A percentile compares a stretch with the other conserved stretches of the same genome.
phyloP scores from a whole-genome alignment of 73 alveolate species.

The Paramecium octaurelia region DNA sequence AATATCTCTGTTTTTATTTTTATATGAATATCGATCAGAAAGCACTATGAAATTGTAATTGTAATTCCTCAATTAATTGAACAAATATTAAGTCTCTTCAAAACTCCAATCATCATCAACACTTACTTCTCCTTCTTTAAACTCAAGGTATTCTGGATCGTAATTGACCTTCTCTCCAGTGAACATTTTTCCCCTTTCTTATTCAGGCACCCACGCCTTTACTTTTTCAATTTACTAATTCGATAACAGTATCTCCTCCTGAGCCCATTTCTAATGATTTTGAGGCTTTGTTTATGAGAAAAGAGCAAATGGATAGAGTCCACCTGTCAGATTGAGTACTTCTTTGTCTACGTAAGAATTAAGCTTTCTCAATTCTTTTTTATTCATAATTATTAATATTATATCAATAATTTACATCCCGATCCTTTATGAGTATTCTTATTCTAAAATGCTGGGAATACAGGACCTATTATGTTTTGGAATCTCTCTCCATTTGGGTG shows the following conservation, averaged over 20 bases:
- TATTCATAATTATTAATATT: constrained; percentile 2
- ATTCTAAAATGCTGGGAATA: constrained; percentile 43
- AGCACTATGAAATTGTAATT: constrained; percentile 41
- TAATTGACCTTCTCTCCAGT: constrained; percentile 41
- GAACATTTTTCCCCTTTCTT: not conserved
- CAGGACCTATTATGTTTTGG: not conserved
- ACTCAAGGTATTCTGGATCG: constrained; percentile 6
- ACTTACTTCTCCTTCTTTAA: constrained; percentile 1
- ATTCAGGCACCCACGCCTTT: constrained; percentile 44
- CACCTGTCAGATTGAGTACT: constrained; percentile 54
- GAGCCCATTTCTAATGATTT: constrained; percentile 32
- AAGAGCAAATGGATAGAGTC: constrained; percentile 27
- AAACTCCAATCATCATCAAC: constrained; percentile 26
- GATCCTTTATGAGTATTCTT: not conserved
- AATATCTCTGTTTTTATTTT: constrained; percentile 7
- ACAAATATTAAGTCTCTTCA: constrained; percentile 47
- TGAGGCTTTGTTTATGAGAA: not conserved
- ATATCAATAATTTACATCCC: constrained; percentile 12
- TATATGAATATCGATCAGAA: constrained; percentile 38
- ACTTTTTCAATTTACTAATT: not conserved
- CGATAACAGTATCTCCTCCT: not conserved
- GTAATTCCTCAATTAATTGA: not conserved
- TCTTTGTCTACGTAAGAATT: constrained; percentile 24
- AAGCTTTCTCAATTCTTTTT: constrained; percentile 2
- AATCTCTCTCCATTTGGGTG: constrained; percentile 13